Percentiles rank a stretch among this genome's conserved stretches.
These are phyloP conservation scores for Fonsecaea monophora DNA, from an alignment of 2,329 filamentous ascomycete species.

Conservation along the genomic window DNA sequence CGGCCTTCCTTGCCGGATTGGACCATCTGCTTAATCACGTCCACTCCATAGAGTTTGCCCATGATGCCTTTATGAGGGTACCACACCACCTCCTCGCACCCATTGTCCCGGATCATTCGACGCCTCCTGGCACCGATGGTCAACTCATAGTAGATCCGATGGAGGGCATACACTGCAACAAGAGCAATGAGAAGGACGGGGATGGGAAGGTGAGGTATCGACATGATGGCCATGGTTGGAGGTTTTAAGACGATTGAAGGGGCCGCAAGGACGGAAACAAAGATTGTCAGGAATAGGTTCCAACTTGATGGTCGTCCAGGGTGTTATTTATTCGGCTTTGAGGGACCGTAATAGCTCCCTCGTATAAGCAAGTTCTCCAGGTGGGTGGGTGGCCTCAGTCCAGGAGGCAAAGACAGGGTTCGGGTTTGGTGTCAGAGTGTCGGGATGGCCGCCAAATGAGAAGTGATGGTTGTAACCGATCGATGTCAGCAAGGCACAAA, in stretches of 20 bases:
- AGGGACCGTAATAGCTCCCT: background rate
- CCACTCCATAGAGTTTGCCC: constrained; percentile 36
- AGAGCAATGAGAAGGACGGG: constrained; percentile 25
- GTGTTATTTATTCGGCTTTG: background rate
- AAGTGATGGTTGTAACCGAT: background rate
- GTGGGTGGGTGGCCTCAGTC: background rate
- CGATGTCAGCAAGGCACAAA: background rate
- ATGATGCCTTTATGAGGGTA: constrained; percentile 56
- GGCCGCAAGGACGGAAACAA: background rate
- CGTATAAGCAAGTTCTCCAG: background rate
- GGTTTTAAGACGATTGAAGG: background rate
- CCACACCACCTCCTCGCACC: constrained; percentile 55
- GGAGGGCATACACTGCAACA: constrained; percentile 25
- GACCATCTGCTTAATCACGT: constrained; percentile 35
- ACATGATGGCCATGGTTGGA: constrained; percentile 29
- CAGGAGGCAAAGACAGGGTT: background rate
- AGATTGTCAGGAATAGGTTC: background rate
- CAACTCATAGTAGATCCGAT: constrained; percentile 33
- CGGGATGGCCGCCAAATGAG: too few relatives aligned
- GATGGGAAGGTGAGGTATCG: constrained; percentile 20
- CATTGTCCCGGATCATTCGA: constrained; percentile 45
- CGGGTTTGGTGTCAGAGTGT: background rate
- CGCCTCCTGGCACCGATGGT: constrained; percentile 34
- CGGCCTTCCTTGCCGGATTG: constrained; percentile 29
- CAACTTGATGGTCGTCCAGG: background rate